Evolutionary conservation across 208 protist genomes (phyloP).

Genomic region (Acanthamoeba sp.): DNA sequence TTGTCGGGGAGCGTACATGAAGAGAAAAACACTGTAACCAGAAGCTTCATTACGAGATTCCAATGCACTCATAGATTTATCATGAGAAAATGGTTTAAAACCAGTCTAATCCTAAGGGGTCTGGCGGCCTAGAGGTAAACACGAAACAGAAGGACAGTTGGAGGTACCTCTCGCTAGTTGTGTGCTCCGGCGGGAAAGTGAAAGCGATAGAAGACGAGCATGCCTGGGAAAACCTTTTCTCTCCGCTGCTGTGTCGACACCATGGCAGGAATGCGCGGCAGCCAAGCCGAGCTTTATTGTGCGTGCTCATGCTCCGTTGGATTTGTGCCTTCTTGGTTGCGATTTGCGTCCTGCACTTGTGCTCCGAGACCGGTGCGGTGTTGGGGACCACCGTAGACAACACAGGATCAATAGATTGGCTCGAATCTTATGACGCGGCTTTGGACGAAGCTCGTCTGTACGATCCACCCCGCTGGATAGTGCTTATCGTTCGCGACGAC

Average conservation of each 20-base stretch:
- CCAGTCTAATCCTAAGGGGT: not conserved
- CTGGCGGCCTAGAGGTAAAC: not conserved
- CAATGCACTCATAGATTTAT: not conserved
- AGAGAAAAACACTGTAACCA: not conserved
- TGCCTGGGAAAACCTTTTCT: too few relatives aligned
- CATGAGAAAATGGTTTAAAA: not conserved
- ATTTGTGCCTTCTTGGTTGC: not conserved
- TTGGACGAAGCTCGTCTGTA: not conserved
- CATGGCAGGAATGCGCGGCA: too few relatives aligned
- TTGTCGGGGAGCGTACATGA: not conserved
- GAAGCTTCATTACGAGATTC: not conserved
- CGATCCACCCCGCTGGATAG: not conserved
- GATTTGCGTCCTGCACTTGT: not conserved
- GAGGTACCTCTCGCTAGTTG: too few relatives aligned
- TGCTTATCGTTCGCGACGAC: not conserved
- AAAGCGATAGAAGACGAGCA: too few relatives aligned
- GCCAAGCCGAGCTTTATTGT: too few relatives aligned
- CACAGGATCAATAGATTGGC: not conserved
- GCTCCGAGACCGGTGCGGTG: too few relatives aligned
- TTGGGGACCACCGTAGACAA: not conserved
- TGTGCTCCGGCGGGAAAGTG: too few relatives aligned
- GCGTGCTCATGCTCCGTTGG: too few relatives aligned
- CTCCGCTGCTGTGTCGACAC: too few relatives aligned
- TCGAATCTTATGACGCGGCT: not conserved
- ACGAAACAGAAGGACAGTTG: not conserved